These are phyloP conservation scores for Aspergillus ochraceus DNA, from an alignment of 2,329 filamentous ascomycete species.

Conservation along the genomic window DNA sequence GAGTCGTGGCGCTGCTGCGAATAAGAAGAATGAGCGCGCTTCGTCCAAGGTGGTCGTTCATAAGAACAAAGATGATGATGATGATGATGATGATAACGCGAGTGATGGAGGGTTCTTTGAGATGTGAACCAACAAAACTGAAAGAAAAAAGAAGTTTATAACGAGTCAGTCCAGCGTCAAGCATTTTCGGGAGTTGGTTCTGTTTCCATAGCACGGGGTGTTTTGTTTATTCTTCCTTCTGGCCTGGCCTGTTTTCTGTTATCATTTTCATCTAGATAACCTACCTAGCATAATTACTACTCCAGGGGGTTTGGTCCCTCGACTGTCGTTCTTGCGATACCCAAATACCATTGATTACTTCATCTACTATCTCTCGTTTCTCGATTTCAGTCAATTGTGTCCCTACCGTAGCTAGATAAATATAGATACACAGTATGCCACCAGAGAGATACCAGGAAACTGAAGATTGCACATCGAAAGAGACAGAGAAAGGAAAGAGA, in stretches of 20 bases:
- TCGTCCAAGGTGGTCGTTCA: not conserved
- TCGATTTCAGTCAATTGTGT: not conserved
- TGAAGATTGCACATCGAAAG: conserved; percentile 5
- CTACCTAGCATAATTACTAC: not conserved
- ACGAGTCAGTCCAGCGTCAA: not conserved
- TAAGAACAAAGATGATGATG: conserved; percentile 16
- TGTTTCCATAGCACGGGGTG: conserved; percentile 3
- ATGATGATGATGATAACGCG: conserved; percentile 27
- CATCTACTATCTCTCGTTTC: not conserved
- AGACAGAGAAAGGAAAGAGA: conserved; percentile 4
- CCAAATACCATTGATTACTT: not conserved
- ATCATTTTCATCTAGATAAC: conserved; percentile 4
- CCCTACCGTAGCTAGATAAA: not conserved
- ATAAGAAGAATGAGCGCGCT: not conserved
- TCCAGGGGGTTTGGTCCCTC: not conserved
- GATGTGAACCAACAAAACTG: conserved; percentile 9
- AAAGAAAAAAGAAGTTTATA: not conserved
- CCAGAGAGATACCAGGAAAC: not conserved
- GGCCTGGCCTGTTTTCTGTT: not conserved
- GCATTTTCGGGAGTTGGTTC: conserved; percentile 23
- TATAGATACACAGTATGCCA: not conserved
- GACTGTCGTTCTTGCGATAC: not conserved
- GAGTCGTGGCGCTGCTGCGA: not conserved
- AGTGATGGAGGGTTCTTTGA: conserved; percentile 47
- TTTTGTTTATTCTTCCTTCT: not conserved